phyloP scores from a whole-genome alignment of 163 green algal species.

The Scenedesmus sp. region DNA sequence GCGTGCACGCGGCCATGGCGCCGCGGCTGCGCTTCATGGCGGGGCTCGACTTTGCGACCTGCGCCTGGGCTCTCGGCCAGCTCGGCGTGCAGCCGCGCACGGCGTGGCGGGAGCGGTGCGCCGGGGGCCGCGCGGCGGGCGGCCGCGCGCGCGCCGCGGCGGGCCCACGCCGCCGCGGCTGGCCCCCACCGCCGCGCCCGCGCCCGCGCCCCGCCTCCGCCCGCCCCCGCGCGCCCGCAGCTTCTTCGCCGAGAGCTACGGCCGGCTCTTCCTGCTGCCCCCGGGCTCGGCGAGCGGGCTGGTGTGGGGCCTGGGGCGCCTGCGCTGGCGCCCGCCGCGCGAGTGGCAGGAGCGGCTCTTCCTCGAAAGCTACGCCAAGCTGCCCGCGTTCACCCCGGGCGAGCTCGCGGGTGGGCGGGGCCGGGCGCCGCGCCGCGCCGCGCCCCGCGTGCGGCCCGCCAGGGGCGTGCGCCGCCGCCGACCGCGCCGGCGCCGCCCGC shows the following conservation, averaged over 20 bases:
- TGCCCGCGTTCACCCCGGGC: background rate
- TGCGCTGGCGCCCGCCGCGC: slow-evolving; percentile 32
- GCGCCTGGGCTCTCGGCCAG: slow-evolving; percentile 22
- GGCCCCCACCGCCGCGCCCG: too few species aligned
- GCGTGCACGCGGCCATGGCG: background rate
- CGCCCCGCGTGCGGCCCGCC: background rate
- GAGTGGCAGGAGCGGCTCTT: slow-evolving; percentile 45
- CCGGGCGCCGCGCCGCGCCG: background rate
- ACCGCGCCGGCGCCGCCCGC: background rate
- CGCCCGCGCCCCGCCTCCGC: too few species aligned
- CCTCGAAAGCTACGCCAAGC: slow-evolving; percentile 37
- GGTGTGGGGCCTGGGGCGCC: slow-evolving; percentile 2
- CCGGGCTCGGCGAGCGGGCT: background rate
- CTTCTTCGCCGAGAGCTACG: slow-evolving; percentile 25
- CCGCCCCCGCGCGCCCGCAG: too few species aligned
- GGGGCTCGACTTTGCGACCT: slow-evolving; percentile 11
- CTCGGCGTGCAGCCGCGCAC: slow-evolving; percentile 12
- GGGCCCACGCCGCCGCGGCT: background rate
- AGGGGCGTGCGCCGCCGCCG: background rate
- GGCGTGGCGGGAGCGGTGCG: slow-evolving; percentile 22
- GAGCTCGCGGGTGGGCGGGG: slow-evolving; percentile 30
- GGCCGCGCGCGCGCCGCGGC: background rate
- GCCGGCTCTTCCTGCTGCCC: slow-evolving; percentile 35
- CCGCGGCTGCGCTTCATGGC: slow-evolving; percentile 17
- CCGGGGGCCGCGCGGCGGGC: background rate